Conservation (phyloP, 768 basidiomycete genomes). For the Epithele typhae region DNA sequence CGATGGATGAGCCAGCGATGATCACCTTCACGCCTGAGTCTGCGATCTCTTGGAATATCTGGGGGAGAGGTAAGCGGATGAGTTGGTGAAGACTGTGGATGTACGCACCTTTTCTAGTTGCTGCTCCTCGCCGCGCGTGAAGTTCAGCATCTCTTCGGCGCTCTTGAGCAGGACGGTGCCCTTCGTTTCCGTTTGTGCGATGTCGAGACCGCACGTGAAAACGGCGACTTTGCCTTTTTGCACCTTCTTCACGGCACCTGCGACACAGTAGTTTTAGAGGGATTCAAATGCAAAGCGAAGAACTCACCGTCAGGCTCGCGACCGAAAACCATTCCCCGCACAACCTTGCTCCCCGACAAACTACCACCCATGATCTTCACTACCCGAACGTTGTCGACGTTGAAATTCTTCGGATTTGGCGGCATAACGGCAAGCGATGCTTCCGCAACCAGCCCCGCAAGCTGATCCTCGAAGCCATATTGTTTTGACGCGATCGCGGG, state of each 20-base stretch:
- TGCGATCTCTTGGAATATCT: conserved; percentile 97
- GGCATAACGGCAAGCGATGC: conserved; percentile 94
- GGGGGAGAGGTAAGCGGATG: neutral
- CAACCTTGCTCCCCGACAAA: conserved; percentile 78
- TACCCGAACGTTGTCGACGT: conserved; percentile 96
- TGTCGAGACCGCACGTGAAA: conserved; percentile 89
- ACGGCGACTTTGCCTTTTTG: conserved; percentile 90
- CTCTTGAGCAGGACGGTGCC: conserved; percentile 95
- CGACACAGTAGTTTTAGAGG: too few relatives aligned
- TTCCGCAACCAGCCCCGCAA: conserved; percentile 84
- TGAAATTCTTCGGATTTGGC: conserved; percentile 83
- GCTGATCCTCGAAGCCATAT: conserved; percentile 85
- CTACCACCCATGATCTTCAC: conserved; percentile 98
- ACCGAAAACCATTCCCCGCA: conserved; percentile 98
- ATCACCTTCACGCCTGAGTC: conserved; percentile 93
- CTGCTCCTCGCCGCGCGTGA: conserved; percentile 93
- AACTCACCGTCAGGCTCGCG: conserved; percentile 87
- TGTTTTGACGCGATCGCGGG: conserved; percentile 97
- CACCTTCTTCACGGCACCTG: conserved; percentile 80
- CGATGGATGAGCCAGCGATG: conserved; percentile 88
- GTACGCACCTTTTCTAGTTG: conserved; percentile 79
- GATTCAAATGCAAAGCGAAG: neutral
- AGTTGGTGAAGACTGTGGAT: neutral
- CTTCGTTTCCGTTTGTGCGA: conserved; percentile 97
- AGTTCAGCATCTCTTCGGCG: conserved; percentile 96